phyloP scores from a whole-genome alignment of 495 filamentous ascomycete species.

The Hyphodiscus hymeniophilus region DNA sequence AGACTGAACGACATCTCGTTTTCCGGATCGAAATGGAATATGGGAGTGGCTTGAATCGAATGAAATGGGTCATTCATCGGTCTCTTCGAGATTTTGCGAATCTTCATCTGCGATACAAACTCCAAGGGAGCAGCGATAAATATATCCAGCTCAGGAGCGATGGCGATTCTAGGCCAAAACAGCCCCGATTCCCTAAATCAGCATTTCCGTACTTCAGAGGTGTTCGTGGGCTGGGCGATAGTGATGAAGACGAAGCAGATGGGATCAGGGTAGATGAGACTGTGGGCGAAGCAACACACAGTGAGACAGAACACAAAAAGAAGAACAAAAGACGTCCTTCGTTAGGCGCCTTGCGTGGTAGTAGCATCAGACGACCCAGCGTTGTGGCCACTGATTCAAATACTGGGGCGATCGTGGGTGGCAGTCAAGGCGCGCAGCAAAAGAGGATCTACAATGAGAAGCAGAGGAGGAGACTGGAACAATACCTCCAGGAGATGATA shows the following conservation, averaged over 20 bases:
- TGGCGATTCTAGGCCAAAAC: conserved; percentile 49
- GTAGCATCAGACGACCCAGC: conserved; percentile 47
- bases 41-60: conserved; percentile 86
- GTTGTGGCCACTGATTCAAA: conserved; percentile 29
- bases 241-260: conserved; percentile 67
- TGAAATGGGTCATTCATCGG: conserved; percentile 93
- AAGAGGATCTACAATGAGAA: conserved; percentile 35
- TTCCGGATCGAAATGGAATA: conserved; percentile 95
- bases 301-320: conserved; percentile 28
- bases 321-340: conserved; percentile 65
- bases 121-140: conserved; percentile 72
- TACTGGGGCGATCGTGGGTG: conserved; percentile 22
- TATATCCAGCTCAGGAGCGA: conserved; percentile 56
- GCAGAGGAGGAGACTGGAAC: conserved; percentile 80
- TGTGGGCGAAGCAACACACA: conserved; percentile 39
- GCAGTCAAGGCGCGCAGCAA: conserved; percentile 32
- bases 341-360: conserved; percentile 33
- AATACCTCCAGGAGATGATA: conserved; percentile 91
- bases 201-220: conserved; percentile 88
- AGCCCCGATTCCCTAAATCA: conserved; percentile 81
- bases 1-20: conserved; percentile 71
- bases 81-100: conserved; percentile 86
- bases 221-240: conserved; percentile 70
- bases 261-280: conserved; percentile 36
- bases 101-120: conserved; percentile 85